Base-by-base conservation (phyloP, 2,329 filamentous ascomycete species). In the Lasiodiplodia hormozganensis region DNA sequence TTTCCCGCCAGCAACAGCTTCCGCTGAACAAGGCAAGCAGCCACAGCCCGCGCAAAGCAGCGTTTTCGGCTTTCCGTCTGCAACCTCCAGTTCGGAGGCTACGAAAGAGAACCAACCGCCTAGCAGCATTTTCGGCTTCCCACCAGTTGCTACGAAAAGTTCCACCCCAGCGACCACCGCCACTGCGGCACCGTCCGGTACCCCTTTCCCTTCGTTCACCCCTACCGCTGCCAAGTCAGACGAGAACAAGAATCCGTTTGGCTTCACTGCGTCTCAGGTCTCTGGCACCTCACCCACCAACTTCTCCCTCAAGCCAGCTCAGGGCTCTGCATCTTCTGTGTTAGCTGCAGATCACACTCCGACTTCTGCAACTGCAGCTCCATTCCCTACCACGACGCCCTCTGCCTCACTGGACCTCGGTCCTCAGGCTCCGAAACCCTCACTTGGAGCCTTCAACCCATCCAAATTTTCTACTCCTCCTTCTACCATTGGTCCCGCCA, bases 361-460 rank as follows among this genome's bases (percentile, higher is more conserved):
- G n/a, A 47, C 18, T 10, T 14, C 43, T 21, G 43, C 40, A 11
- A 34, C 57, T 25, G 10, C 43, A 18, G 16, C 49, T n/a, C 10
- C n/a, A n/a, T 34, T 47, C 21, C 28, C 43, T 49, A n/a, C 65
- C 12, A 60, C 47, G 11, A 56, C 25, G 16, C 43, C 65, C 14
- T 38, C 14, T n/a, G 11, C 38, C 18, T 53, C 66, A 28, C 28
- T 43, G 49, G n/a, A n/a, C 4, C 31, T 28, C n/a, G 16, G 16
- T 5, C 28, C 51, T 36, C 60, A 60, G n/a, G 18, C 66, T 18
- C 23, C 16, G 4, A 34, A 54, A 18, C 49, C 66, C 23, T 62
- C 66, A 12, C 34, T 54, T 38, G 66, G 66, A 28, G 56, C 57
- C 5, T 68, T 68, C 49, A 68, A 68, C 31, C 57, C 66, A 23